Evolutionary conservation across 108 stramenopile genomes (phyloP).

Genomic region (Cyclostephanos invisitatus): DNA sequence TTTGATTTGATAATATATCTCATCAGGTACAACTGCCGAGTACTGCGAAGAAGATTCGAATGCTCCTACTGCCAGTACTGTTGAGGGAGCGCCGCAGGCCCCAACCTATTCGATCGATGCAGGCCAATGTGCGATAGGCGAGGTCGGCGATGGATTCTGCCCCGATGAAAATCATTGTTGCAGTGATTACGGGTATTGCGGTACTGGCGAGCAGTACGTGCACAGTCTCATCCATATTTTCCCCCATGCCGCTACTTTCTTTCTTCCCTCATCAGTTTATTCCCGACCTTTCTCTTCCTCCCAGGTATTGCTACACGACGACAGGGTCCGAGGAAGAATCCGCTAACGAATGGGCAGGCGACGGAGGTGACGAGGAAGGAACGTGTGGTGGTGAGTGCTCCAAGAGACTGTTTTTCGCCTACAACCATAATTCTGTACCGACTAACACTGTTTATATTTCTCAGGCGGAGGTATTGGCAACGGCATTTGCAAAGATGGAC

Average conservation of each 20-base stretch:
- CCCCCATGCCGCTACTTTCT: too few species aligned
- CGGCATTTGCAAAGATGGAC: constrained; percentile 30
- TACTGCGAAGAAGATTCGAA: constrained; percentile 34
- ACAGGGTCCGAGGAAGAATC: constrained; percentile 1
- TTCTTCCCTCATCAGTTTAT: too few species aligned
- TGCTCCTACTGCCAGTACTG: constrained; percentile 27
- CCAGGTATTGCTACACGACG: constrained; percentile 35
- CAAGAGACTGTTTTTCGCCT: background rate
- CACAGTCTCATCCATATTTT: too few species aligned
- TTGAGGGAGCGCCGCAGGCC: constrained; percentile 24
- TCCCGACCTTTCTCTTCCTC: too few species aligned
- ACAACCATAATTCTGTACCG: background rate
- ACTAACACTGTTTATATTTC: background rate
- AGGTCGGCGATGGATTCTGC: constrained; percentile 38
- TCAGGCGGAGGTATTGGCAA: constrained; percentile 31
- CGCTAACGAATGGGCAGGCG: constrained; percentile 3
- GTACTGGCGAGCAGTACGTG: constrained; percentile 25
- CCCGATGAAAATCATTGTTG: constrained; percentile 38
- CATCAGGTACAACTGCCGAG: constrained; percentile 35
- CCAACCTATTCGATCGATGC: constrained; percentile 39
- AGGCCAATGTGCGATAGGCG: constrained; percentile 37
- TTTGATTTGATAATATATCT: constrained; percentile 2
- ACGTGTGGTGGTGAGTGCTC: constrained; percentile 19
- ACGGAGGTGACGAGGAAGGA: constrained; percentile 29
- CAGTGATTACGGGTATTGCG: constrained; percentile 38